Conservation (phyloP, 768 basidiomycete species). For the Phylloporus sp. region DNA sequence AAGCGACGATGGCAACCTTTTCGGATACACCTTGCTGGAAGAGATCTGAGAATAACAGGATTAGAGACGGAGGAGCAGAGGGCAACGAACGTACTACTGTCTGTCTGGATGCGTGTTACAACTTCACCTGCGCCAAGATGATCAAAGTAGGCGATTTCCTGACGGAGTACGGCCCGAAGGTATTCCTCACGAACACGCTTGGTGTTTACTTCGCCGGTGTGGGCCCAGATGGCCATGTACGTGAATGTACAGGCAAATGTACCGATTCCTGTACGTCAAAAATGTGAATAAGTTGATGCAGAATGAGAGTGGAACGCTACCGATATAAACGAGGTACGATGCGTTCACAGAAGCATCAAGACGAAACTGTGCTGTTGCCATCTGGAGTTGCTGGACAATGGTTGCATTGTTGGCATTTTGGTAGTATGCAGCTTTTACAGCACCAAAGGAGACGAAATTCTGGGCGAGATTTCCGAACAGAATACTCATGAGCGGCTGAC, state of each 20-base stretch:
- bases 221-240: conserved; percentile 68
- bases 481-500: conserved; percentile 70
- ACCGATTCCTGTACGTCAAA: conserved; percentile 55
- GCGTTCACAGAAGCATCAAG: conserved; percentile 51
- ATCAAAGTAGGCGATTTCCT: conserved; percentile 89
- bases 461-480: conserved; percentile 82
- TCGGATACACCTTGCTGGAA: conserved; percentile 93
- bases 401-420: conserved; percentile 24
- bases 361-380: conserved; percentile 46
- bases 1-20: conserved; percentile 69
- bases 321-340: conserved; percentile 60
- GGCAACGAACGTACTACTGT: conserved; percentile 58
- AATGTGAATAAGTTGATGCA: not conserved
- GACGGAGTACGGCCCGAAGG: conserved; percentile 72
- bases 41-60: conserved; percentile 52
- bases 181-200: conserved; percentile 83
- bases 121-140: conserved; percentile 90
- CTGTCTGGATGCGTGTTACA: conserved; percentile 86
- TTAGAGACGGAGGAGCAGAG: not conserved
- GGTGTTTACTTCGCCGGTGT: conserved; percentile 78
- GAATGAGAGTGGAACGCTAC: conserved; percentile 33
- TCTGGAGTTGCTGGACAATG: conserved; percentile 30
- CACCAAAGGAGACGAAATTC: conserved; percentile 59
- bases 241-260: conserved; percentile 69
- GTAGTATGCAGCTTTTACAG: conserved; percentile 6